Evolutionary conservation across 1,284 basidiomycete genomes (phyloP).

Genomic region (Papiliotrema terrestris): DNA sequence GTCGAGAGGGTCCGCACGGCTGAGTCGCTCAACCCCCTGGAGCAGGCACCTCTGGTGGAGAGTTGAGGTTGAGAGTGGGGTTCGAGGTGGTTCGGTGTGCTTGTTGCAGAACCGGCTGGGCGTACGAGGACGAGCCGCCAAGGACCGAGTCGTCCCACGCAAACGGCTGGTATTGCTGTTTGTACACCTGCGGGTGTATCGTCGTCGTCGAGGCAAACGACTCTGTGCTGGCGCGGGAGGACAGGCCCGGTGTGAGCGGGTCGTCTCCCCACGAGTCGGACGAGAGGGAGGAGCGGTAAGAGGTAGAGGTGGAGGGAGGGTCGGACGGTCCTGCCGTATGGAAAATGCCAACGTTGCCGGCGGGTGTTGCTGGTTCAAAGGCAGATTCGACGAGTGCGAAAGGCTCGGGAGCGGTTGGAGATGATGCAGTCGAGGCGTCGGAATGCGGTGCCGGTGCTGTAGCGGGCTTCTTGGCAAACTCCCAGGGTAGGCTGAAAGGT

Average conservation of each 20-base stretch:
- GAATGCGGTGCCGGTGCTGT: conserved; percentile 8
- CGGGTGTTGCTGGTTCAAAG: conserved; percentile 18
- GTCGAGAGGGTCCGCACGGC: no score
- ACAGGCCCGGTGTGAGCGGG: conserved; percentile 24
- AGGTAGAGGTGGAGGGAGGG: conserved; percentile 6
- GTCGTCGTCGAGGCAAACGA: conserved; percentile 12
- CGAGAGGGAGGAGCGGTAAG: background rate
- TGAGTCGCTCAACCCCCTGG: no score
- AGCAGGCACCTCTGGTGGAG: no score
- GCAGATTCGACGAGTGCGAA: conserved; percentile 17
- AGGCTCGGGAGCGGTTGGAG: conserved; percentile 16
- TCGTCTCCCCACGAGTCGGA: conserved; percentile 18
- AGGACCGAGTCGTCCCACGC: conserved; percentile 32
- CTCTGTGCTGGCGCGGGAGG: conserved; percentile 14
- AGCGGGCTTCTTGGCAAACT: conserved; percentile 1
- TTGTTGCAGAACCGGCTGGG: conserved; percentile 9
- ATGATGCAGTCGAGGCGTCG: conserved; percentile 15
- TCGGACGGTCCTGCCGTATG: conserved; percentile 19
- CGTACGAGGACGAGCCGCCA: conserved; percentile 15
- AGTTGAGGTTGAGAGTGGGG: conserved; percentile 20
- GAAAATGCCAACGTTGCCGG: conserved; percentile 27
- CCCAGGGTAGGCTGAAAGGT: conserved; percentile 10
- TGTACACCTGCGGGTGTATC: background rate
- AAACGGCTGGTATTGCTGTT: conserved; percentile 8
- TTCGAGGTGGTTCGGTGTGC: conserved; percentile 30